phyloP scores from a whole-genome alignment of 2,329 filamentous ascomycete genomes.

The Eurotiales sp. region DNA sequence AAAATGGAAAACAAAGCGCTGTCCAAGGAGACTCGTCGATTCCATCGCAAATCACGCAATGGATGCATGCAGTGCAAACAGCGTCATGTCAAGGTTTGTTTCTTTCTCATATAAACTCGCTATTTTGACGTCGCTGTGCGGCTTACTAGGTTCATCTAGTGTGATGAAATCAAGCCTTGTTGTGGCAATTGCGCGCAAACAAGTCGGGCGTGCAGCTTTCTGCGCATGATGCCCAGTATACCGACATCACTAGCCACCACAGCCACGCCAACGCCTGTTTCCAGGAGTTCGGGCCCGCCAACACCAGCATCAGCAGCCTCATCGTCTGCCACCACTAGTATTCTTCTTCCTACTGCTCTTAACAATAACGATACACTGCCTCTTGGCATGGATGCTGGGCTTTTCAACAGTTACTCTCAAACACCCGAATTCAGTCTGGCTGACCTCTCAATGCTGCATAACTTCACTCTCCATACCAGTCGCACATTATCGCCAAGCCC shows the following conservation, averaged over 20 bases:
- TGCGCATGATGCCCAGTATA: conserved; percentile 12
- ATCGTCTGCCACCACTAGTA: neutral
- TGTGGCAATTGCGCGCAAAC: conserved; percentile 15
- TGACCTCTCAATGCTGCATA: conserved; percentile 39
- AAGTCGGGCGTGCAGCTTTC: conserved; percentile 13
- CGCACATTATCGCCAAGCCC: neutral
- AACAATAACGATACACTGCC: no score
- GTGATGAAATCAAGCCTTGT: conserved; percentile 13
- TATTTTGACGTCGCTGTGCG: neutral
- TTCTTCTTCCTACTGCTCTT: neutral
- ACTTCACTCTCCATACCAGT: conserved; percentile 30
- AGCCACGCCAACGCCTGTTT: neutral
- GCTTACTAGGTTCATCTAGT: conserved; percentile 6
- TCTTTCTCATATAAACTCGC: neutral
- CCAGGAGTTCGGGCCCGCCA: neutral
- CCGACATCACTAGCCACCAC: conserved; percentile 1
- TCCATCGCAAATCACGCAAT: conserved; percentile 16
- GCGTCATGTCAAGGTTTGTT: conserved; percentile 17
- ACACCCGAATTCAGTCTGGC: conserved; percentile 9
- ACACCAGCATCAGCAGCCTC: neutral
- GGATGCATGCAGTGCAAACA: conserved; percentile 18
- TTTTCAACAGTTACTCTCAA: conserved; percentile 1
- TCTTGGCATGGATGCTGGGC: neutral
- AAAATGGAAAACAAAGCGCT: neutral
- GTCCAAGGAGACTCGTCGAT: conserved; percentile 14